These are phyloP conservation scores for Colletotrichum noveboracense DNA, from an alignment of 2,329 filamentous ascomycete species.

Conservation along the genomic window DNA sequence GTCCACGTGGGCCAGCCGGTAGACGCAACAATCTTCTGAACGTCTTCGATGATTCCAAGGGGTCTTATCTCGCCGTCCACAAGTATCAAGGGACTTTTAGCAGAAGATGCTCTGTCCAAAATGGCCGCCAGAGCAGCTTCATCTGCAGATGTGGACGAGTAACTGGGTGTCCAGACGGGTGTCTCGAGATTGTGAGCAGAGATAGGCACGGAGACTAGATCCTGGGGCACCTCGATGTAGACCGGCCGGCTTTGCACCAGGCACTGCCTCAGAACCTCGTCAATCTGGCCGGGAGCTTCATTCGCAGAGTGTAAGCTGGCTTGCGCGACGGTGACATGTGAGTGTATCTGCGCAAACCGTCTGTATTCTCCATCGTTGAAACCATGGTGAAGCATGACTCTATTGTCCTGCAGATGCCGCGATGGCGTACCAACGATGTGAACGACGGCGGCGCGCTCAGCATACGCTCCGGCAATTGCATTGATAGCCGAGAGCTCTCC, in stretches of 20 bases:
- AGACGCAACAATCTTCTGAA: background rate
- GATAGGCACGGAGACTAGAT: slow-evolving; percentile 49
- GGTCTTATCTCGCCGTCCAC: slow-evolving; percentile 3
- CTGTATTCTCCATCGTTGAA: slow-evolving; percentile 57
- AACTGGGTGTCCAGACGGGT: slow-evolving; percentile 24
- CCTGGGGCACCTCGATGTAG: slow-evolving; percentile 60
- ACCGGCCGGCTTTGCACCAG: slow-evolving; percentile 59
- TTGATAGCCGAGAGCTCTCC: slow-evolving; percentile 64
- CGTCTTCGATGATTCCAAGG: background rate
- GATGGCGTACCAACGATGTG: slow-evolving; percentile 62
- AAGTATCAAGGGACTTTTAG: background rate
- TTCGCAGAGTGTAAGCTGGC: slow-evolving; percentile 48
- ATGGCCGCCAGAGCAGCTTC: slow-evolving; percentile 37
- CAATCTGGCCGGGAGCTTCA: slow-evolving; percentile 54
- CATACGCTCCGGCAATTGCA: slow-evolving; percentile 62
- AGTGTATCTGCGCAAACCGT: slow-evolving; percentile 54
- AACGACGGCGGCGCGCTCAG: slow-evolving; percentile 60
- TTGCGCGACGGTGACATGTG: slow-evolving; percentile 54
- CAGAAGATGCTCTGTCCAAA: slow-evolving; percentile 43
- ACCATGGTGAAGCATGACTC: slow-evolving; percentile 56
- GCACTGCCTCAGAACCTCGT: slow-evolving; percentile 53
- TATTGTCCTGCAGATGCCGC: slow-evolving; percentile 44
- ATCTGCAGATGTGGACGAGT: slow-evolving; percentile 19
- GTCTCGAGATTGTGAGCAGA: slow-evolving; percentile 33
- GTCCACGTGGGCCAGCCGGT: slow-evolving; percentile 10